These are phyloP conservation scores for Aschersonia sp. DNA, from an alignment of 2,329 filamentous ascomycete genomes.

Conservation along the genomic window DNA sequence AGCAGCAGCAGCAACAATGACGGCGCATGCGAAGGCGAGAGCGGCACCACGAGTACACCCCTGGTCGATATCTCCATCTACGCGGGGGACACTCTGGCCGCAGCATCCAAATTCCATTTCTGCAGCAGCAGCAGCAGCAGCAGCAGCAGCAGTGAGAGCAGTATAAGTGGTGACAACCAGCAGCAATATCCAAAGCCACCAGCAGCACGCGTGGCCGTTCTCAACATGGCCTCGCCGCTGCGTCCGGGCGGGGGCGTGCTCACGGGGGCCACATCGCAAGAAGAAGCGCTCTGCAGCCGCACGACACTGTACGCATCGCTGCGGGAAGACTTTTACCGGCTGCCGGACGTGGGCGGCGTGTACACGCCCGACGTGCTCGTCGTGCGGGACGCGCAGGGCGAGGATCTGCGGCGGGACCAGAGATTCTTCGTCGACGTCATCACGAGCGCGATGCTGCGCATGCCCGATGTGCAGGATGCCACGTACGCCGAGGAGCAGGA, in stretches of 20 bases:
- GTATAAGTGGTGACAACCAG: too few relatives aligned
- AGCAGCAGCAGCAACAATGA: too few relatives aligned
- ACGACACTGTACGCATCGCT: constrained; percentile 1
- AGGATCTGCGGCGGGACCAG: constrained; percentile 19
- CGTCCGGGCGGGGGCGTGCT: constrained; percentile 46
- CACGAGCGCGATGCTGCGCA: constrained; percentile 41
- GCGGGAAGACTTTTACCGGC: constrained; percentile 40
- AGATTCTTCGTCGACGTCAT: constrained; percentile 45
- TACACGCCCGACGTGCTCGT: constrained; percentile 36
- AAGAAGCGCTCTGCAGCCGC: constrained; percentile 42
- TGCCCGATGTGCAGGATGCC: constrained; percentile 34
- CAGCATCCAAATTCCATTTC: constrained; percentile 17
- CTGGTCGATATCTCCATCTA: constrained; percentile 23
- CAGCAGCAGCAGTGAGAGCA: too few relatives aligned
- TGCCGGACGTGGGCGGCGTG: constrained; percentile 38
- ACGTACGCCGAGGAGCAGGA: constrained; percentile 31
- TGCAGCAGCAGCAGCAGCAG: too few relatives aligned
- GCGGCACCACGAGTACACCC: too few relatives aligned
- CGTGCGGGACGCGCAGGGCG: constrained; percentile 24
- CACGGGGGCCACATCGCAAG: constrained; percentile 42
- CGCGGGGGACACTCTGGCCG: constrained; percentile 36
- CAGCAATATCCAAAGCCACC: too few relatives aligned
- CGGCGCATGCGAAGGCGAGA: too few relatives aligned
- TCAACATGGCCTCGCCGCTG: constrained; percentile 51
- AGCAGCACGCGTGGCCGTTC: constrained; percentile 27